Evolutionary conservation across 169 alveolate species (phyloP).

Genomic region (Eimeria brunetti): DNA sequence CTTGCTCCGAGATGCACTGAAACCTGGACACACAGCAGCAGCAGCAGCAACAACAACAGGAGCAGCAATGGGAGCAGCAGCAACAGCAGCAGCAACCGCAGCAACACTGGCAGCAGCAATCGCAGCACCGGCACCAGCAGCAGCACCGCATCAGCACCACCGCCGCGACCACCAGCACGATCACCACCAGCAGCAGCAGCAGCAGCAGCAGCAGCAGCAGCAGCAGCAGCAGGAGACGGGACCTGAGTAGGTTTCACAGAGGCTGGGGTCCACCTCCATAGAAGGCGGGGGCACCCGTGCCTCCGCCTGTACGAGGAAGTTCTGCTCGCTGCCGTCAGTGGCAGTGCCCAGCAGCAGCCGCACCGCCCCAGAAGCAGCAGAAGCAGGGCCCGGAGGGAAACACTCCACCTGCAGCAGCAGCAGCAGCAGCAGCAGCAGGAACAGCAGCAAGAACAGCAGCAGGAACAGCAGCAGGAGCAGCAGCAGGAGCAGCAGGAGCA

Average conservation of each 20-base stretch:
- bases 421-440: conserved; percentile 9
- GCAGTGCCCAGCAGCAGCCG: conserved; percentile 79
- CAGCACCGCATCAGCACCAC: not conserved
- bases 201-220: conserved; percentile 20
- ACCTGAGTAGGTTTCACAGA: conserved; percentile 78
- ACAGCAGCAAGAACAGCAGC: not conserved
- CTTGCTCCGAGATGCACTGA: conserved; percentile 43
- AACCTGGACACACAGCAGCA: conserved; percentile 2
- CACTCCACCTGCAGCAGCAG: conserved; percentile 65
- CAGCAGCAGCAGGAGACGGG: not conserved
- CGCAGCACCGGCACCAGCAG: not conserved
- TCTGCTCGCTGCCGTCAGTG: conserved; percentile 76
- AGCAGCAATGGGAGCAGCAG: not conserved
- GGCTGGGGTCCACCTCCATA: conserved; percentile 73
- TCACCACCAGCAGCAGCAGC: conserved; percentile 3
- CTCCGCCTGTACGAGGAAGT: conserved; percentile 69
- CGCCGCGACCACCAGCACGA: not conserved
- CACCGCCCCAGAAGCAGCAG: conserved; percentile 51
- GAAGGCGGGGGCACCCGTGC: conserved; percentile 62
- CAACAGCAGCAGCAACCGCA: not conserved
- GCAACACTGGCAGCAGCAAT: not conserved
- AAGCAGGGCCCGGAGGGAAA: conserved; percentile 49
- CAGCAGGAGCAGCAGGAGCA: not conserved
- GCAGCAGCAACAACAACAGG: not conserved
- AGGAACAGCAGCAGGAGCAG: not conserved